Evolutionary conservation across 1,284 basidiomycete genomes (phyloP).

Genomic region (Papiliotrema laurentii): DNA sequence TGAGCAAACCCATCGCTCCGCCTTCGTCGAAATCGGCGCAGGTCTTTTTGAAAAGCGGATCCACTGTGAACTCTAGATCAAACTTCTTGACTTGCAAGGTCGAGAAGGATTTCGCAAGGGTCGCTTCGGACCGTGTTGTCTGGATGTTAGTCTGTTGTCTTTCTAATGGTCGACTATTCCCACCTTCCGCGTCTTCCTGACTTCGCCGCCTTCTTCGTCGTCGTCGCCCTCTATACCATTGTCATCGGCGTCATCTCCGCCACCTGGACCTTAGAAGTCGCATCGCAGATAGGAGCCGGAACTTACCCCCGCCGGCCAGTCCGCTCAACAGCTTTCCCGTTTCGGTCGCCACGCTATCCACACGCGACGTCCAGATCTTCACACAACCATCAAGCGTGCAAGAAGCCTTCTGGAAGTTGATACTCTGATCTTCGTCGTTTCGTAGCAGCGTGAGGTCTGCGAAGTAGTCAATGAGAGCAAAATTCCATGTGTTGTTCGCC

Average conservation of each 20-base stretch:
- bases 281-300: background rate
- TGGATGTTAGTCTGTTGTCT: constrained; percentile 1
- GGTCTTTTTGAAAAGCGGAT: constrained; percentile 96
- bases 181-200: constrained; percentile 36
- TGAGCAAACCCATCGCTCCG: constrained; percentile 85
- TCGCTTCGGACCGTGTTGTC: constrained; percentile 62
- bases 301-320: constrained; percentile 58
- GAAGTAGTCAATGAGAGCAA: constrained; percentile 98
- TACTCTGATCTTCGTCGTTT: constrained; percentile 79
- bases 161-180: background rate
- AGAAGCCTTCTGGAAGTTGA: constrained; percentile 98
- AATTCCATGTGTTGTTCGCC: constrained; percentile 94
- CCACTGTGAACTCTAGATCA: constrained; percentile 91
- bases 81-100: constrained; percentile 88
- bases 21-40: constrained; percentile 98
- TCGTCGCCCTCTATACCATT: constrained; percentile 57
- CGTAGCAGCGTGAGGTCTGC: constrained; percentile 97
- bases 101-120: constrained; percentile 74
- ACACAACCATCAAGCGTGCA: constrained; percentile 98
- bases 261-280: constrained; percentile 6
- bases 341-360: constrained; percentile 94
- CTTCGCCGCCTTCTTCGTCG: constrained; percentile 47
- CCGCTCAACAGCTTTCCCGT: constrained; percentile 94
- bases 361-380: constrained; percentile 98
- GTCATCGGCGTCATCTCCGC: constrained; percentile 30